Evolutionary conservation across 1,139 yeast genomes (phyloP).

Genomic region (Pichia sp.): DNA sequence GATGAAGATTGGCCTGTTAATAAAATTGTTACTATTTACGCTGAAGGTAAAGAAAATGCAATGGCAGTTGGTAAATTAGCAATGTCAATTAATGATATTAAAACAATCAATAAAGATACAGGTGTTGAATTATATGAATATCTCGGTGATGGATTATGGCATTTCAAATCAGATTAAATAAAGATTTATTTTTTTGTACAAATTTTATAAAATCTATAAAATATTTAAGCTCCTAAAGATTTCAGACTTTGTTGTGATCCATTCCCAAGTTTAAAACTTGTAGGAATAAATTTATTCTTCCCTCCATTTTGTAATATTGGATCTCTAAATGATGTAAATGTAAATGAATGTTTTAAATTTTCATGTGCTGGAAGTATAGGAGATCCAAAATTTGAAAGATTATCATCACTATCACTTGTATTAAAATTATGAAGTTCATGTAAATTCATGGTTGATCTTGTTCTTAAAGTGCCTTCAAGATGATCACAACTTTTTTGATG

Average conservation of each 20-base stretch:
- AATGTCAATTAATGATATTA: slow-evolving; percentile 90
- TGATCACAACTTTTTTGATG: slow-evolving; percentile 7
- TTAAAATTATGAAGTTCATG: slow-evolving; percentile 11
- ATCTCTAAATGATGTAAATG: slow-evolving; percentile 14
- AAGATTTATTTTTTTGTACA: neutral
- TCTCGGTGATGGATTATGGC: slow-evolving; percentile 89
- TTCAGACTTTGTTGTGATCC: slow-evolving; percentile 14
- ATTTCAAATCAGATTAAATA: slow-evolving; percentile 31
- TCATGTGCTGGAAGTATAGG: slow-evolving; percentile 1
- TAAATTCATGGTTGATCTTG: slow-evolving; percentile 21
- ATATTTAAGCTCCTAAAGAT: neutral
- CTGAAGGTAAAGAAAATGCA: slow-evolving; percentile 90
- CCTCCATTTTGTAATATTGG: slow-evolving; percentile 1
- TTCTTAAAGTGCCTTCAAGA: slow-evolving; percentile 15
- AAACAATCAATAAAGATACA: slow-evolving; percentile 75
- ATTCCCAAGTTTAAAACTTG: slow-evolving; percentile 9
- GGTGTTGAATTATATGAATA: slow-evolving; percentile 84
- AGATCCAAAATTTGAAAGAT: neutral
- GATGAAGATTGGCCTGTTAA: slow-evolving; percentile 60
- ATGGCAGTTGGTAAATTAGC: slow-evolving; percentile 80
- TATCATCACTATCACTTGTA: neutral
- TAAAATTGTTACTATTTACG: slow-evolving; percentile 72
- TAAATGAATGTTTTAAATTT: slow-evolving; percentile 13
- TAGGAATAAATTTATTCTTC: slow-evolving; percentile 1
- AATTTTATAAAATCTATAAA: neutral